These are phyloP conservation scores for Dorcoceras hygrometricum DNA, from an alignment of 257 asterid genomes.

Conservation along the genomic window DNA sequence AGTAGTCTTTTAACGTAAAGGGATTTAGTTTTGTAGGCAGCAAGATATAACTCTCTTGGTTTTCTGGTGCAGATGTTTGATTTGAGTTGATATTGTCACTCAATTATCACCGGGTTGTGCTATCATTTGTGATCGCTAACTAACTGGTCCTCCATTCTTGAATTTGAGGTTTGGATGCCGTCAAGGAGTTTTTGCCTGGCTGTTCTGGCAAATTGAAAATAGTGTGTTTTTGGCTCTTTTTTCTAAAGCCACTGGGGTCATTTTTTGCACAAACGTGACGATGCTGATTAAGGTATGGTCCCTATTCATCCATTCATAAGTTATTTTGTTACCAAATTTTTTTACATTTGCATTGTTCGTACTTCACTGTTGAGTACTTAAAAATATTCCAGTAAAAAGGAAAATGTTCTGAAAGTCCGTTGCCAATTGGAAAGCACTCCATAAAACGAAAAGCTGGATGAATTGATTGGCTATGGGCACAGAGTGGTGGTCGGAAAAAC, in stretches of 20 bases:
- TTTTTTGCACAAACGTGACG: conserved; percentile 39
- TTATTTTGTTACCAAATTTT: too few relatives aligned
- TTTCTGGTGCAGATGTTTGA: conserved; percentile 38
- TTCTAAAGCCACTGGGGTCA: conserved; percentile 36
- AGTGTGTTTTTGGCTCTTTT: conserved; percentile 36
- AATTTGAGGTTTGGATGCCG: conserved; percentile 62
- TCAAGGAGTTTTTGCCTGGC: conserved; percentile 52
- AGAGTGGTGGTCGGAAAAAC: not conserved
- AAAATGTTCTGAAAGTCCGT: not conserved
- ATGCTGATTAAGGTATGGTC: conserved; percentile 58
- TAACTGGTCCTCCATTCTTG: conserved; percentile 52
- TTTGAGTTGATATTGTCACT: conserved; percentile 13
- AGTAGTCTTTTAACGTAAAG: conserved; percentile 31
- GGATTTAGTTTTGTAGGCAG: conserved; percentile 40
- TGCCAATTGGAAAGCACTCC: not conserved
- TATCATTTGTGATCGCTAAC: conserved; percentile 41
- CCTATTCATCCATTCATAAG: too few relatives aligned
- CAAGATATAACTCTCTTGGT: conserved; percentile 23
- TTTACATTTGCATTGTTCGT: too few relatives aligned
- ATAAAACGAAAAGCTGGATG: not conserved
- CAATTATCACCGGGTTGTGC: conserved; percentile 20
- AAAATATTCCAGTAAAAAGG: too few relatives aligned
- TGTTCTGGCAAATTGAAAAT: conserved; percentile 54
- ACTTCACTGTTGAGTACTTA: too few relatives aligned
- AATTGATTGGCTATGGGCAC: not conserved